phyloP scores from a whole-genome alignment of 306 rosid genomes.

The Vachellia pachyceras region DNA sequence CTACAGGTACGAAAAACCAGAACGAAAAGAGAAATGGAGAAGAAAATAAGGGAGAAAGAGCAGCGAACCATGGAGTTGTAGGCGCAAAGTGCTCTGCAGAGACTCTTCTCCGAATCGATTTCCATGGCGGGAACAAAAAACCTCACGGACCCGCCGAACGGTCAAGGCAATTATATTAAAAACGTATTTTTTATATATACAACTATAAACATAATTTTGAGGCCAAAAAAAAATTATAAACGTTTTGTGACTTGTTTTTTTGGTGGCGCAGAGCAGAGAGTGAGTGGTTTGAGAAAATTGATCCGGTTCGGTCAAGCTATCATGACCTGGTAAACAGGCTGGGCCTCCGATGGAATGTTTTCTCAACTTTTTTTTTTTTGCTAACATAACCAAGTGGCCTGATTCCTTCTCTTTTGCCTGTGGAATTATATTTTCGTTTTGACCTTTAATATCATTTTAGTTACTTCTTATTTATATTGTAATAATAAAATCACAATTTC shows the following conservation, averaged over 20 bases:
- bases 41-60: slow-evolving; percentile 1
- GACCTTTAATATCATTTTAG: not conserved
- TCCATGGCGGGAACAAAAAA: slow-evolving; percentile 74
- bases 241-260: too few species aligned
- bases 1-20: not conserved
- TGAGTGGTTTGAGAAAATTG: not conserved
- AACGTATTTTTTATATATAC: too few species aligned
- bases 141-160: slow-evolving; percentile 1
- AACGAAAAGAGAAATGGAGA: not conserved
- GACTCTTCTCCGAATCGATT: slow-evolving; percentile 59
- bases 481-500: not conserved
- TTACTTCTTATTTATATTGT: not conserved
- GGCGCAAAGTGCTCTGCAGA: slow-evolving; percentile 58
- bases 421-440: not conserved
- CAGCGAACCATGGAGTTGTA: slow-evolving; percentile 55
- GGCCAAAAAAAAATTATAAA: too few species aligned
- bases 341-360: not conserved
- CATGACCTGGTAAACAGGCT: not conserved
- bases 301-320: not conserved
- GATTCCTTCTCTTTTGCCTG: too few species aligned
- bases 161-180: not conserved
- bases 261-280: too few species aligned
- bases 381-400: too few species aligned
- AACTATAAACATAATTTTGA: too few species aligned
- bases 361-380: too few species aligned